Percentiles rank a stretch among this genome's conserved stretches.
Conservation (phyloP, 345 rosid species). For the Camelina sativa region DNA sequence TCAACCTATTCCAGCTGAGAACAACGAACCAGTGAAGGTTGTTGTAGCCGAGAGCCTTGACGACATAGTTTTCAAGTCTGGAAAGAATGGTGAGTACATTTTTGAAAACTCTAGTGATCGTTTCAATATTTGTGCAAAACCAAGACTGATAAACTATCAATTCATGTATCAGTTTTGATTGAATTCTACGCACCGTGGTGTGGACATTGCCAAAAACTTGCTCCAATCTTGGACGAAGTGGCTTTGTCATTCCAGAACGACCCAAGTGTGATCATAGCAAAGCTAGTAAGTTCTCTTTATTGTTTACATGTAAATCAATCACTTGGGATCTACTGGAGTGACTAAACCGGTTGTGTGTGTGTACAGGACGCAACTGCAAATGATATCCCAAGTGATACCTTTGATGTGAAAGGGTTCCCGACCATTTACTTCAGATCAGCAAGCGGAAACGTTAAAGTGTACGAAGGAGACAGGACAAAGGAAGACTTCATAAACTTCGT, state of each 20-base stretch:
- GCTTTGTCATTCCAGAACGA: constrained; percentile 70
- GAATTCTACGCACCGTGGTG: constrained; percentile 99
- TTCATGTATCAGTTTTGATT: constrained; percentile 56
- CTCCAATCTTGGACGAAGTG: constrained; percentile 94
- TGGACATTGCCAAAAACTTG: constrained; percentile 93
- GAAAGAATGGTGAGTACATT: constrained; percentile 71
- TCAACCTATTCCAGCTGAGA: constrained; percentile 86
- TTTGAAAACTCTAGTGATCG: neutral
- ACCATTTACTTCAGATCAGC: constrained; percentile 79
- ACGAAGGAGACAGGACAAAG: constrained; percentile 81
- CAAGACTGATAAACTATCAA: neutral
- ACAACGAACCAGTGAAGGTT: constrained; percentile 88
- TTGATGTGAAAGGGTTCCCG: constrained; percentile 86
- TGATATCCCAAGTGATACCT: constrained; percentile 65
- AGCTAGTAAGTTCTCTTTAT: constrained; percentile 61
- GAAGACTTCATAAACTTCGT: constrained; percentile 83
- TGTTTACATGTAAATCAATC: neutral
- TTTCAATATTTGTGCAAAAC: neutral
- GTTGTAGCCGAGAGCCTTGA: constrained; percentile 89
- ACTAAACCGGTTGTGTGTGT: neutral
- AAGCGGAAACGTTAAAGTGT: constrained; percentile 60
- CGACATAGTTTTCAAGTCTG: constrained; percentile 75
- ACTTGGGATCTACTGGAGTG: constrained; percentile 4
- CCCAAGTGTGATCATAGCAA: constrained; percentile 70
- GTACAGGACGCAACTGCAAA: constrained; percentile 88